Evolutionary conservation across 1,284 basidiomycete species (phyloP).

Genomic region (Heliocybe sulcata): DNA sequence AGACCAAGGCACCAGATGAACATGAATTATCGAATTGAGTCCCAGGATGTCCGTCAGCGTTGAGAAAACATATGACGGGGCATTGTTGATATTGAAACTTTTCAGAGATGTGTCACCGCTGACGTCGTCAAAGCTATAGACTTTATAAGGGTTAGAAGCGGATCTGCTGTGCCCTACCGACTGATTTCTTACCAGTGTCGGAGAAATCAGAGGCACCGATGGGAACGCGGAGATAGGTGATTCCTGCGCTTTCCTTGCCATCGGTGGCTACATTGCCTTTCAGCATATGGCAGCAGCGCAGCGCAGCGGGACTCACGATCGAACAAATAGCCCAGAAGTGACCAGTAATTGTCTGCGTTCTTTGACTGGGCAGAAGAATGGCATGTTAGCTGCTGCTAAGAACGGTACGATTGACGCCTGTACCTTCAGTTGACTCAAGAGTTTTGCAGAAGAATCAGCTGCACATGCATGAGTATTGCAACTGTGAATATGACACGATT

Average conservation of each 20-base stretch:
- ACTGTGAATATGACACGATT: not conserved
- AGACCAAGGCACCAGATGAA: conserved; percentile 45
- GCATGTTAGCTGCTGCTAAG: not conserved
- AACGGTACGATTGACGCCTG: conserved; percentile 3
- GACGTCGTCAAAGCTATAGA: conserved; percentile 39
- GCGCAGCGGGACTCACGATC: conserved; percentile 25
- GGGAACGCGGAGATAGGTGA: conserved; percentile 42
- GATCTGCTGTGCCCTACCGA: too few species aligned
- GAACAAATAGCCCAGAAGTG: conserved; percentile 36
- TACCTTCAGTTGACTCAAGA: conserved; percentile 41
- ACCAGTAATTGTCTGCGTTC: conserved; percentile 35
- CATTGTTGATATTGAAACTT: conserved; percentile 32
- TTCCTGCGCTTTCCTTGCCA: conserved; percentile 34
- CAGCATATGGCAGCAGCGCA: not conserved
- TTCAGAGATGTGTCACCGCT: conserved; percentile 33
- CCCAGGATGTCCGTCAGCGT: conserved; percentile 19
- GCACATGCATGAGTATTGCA: not conserved
- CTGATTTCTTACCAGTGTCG: conserved; percentile 14
- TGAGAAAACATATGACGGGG: conserved; percentile 38
- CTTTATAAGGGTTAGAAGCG: conserved; percentile 12
- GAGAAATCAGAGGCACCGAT: conserved; percentile 48
- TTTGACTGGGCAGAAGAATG: conserved; percentile 21
- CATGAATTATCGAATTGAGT: conserved; percentile 1
- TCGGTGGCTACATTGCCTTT: conserved; percentile 30
- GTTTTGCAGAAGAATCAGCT: conserved; percentile 43